Evolutionary conservation across 2,329 filamentous ascomycete genomes (phyloP), one percentile per base, ranked within the genome.

Genomic region (Meredithiella fracta): DNA sequence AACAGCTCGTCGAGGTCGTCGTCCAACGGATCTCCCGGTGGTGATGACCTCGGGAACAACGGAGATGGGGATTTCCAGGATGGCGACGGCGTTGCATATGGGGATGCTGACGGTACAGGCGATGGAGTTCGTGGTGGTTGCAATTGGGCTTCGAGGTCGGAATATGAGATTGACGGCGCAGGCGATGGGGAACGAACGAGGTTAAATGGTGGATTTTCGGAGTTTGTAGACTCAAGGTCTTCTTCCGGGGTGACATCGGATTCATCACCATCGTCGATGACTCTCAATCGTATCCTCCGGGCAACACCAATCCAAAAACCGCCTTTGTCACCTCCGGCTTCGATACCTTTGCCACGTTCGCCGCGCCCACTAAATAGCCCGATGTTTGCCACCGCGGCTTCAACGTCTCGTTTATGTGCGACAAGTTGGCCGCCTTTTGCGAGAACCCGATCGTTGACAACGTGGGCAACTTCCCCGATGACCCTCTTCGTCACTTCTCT

Each of bases 401-500:
- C 63, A 1, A 76, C 75, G 58, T 80, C 77, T 29, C 69, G 67
- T 51, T 29, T 44, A 22, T 52, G 50, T 3, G 53, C 54, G 22
- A 56, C 20, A 62, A 1, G 61, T 57, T 2, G 65, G 59, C 23
- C 67, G 7, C 61, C 66, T 61, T 71, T 73, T 3, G 80, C 72
- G 54, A 80, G 75, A 23, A 88, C 68, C 44, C 87, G 75, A 1
- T 84, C 83, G 65, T 78, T 76, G n/a, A 83, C 78, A 58, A 87
- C 77, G 62, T 83, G 85, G 0, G 92, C 69, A 0, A 79, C 72
- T 0, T 84, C 78, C 50, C 85, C 78, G 1, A 92, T 72, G 1
- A 95, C 68, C 11, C 85, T 76, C 58, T 78, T 79, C 0, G 85
- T 90, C 14, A 92, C 61, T 54, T 77, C 84, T 1, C 85, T 65